A percentile compares a stretch with the other conserved stretches of the same genome.
These are phyloP conservation scores for Cercospora beticola DNA, from an alignment of 2,329 filamentous ascomycete species.

Conservation along the genomic window DNA sequence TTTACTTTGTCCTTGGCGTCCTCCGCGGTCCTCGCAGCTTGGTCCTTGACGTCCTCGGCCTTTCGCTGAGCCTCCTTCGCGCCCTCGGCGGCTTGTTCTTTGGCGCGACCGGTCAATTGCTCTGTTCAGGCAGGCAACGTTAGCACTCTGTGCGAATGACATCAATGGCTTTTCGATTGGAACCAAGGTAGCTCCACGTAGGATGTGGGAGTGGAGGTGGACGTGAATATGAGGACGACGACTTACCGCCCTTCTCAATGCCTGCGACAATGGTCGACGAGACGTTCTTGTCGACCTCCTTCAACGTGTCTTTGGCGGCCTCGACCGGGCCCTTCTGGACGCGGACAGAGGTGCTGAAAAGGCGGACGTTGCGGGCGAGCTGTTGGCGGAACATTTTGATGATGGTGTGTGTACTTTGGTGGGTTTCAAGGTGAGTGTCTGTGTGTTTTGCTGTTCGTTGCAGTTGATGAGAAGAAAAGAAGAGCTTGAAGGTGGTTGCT, in stretches of 20 bases:
- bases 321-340: conserved; percentile 53
- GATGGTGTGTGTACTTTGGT: conserved; percentile 3
- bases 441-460: background rate
- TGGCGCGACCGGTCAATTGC: conserved; percentile 49
- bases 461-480: background rate
- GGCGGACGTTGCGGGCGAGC: conserved; percentile 47
- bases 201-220: background rate
- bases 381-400: conserved; percentile 49
- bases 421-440: background rate
- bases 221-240: background rate
- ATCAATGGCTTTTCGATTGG: background rate
- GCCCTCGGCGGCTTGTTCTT: conserved; percentile 37
- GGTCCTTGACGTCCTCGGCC: conserved; percentile 41
- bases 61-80: conserved; percentile 44
- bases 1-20: conserved; percentile 31
- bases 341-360: conserved; percentile 55
- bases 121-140: too few species aligned
- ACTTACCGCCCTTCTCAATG: conserved; percentile 63
- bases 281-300: conserved; percentile 57
- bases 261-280: conserved; percentile 59
- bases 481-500: background rate
- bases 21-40: conserved; percentile 45
- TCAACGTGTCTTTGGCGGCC: conserved; percentile 57
- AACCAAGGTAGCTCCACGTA: background rate
- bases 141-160: too few species aligned